Evolutionary conservation across 2,329 filamentous ascomycete species (phyloP), one percentile per base, ranked within the genome.

Genomic region (Colletotrichum chrysophilum): DNA sequence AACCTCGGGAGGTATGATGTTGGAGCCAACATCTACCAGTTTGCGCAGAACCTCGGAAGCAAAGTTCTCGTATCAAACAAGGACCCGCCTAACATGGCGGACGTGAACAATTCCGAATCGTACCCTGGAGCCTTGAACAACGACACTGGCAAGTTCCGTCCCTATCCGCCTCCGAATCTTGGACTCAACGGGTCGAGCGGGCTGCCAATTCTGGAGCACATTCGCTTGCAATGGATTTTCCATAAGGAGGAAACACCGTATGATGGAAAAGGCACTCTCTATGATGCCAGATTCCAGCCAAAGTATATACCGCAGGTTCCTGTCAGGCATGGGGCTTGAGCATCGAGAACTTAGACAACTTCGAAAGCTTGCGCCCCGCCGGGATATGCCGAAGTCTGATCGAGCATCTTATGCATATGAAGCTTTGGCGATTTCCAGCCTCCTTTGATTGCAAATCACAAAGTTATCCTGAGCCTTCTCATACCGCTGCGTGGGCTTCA

Each of bases 1-100:
- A 82, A 83, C 66, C 81, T 88, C 12, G 87, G 87, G 5, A 80
- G 86, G 28, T 88, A 86, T 77, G 86, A 88, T 66, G 85, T 84
- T 18, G 74, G 76, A 14, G 77, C 85, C 7, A 82, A 84, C 66
- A 81, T 88, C 21, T 87, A 86, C 18, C 80, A 87, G 38, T 88
- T 86, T 77, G 86, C 87, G 69, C 75, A 77, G 55, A 69, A 82
- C 55, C 77, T 84, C 5, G 83, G 83, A 5, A 78, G 81, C 68
- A 81, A 78, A 64, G 81, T 84, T 18, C 81, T 83, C 14, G 82
- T 80, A 24, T 79, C 83, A 5, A 84, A 84, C 71, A 80, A 80
- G 52, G 84, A 86, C 24, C 85, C 85, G 13, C 80, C 81, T 5
- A 84, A 86, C 65, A 74, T 80, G 12, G 79, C 77, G 12, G 78